Evolutionary conservation across 805 yeast species (phyloP).

Genomic region (Candida adriatica): DNA sequence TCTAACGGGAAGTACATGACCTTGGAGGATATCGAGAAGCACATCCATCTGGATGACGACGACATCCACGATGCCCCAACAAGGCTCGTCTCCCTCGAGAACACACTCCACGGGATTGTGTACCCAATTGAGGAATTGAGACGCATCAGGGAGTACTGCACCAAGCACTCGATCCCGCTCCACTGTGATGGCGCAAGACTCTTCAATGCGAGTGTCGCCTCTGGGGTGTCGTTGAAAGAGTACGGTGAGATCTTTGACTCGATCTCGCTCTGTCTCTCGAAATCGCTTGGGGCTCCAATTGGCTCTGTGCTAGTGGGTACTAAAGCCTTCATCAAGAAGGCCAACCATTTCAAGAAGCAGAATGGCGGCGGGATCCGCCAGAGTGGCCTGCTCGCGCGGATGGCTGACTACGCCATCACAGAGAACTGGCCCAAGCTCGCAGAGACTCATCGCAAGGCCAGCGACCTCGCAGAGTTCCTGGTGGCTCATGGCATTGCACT

Average conservation of each 20-base stretch:
- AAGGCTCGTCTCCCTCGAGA: constrained; percentile 74
- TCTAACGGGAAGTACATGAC: constrained; percentile 71
- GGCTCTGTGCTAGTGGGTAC: constrained; percentile 83
- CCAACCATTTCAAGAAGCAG: constrained; percentile 85
- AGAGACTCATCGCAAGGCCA: constrained; percentile 43
- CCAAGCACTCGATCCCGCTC: constrained; percentile 46
- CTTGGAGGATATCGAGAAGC: constrained; percentile 65
- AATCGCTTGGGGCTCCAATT: constrained; percentile 89
- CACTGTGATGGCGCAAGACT: constrained; percentile 96
- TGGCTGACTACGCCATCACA: constrained; percentile 73
- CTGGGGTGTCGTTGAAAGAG: constrained; percentile 47
- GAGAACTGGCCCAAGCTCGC: constrained; percentile 49
- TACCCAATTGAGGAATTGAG: constrained; percentile 74
- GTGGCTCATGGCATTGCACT: constrained; percentile 45
- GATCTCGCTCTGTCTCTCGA: constrained; percentile 81
- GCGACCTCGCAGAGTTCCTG: constrained; percentile 45
- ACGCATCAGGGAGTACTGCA: constrained; percentile 66
- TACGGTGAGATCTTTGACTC: constrained; percentile 78
- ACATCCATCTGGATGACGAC: constrained; percentile 62
- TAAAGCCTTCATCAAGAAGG: constrained; percentile 49
- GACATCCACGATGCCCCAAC: constrained; percentile 90
- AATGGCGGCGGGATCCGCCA: constrained; percentile 94
- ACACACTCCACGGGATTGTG: constrained; percentile 79
- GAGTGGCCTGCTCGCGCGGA: constrained; percentile 69
- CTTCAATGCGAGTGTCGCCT: constrained; percentile 79